Conservation (phyloP, 805 yeast genomes). For the Metschnikowia matae region DNA sequence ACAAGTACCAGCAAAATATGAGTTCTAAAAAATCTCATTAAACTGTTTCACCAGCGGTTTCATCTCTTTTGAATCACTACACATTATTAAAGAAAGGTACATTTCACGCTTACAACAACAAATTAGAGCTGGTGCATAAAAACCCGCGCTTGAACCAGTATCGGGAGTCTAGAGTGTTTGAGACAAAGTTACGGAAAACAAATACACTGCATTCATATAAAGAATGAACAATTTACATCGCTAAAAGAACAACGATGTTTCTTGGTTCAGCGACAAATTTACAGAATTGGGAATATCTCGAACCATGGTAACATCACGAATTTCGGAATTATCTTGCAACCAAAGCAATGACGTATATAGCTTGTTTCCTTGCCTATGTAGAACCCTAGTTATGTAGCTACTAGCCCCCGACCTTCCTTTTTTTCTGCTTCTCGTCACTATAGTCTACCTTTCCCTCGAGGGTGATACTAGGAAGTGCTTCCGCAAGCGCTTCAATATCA, state of each 20-base stretch:
- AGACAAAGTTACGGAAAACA: not conserved
- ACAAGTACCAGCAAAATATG: not conserved
- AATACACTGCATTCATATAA: not conserved
- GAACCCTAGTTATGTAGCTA: not conserved
- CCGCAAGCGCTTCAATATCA: constrained; percentile 3
- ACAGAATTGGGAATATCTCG: not conserved
- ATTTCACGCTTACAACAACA: not conserved
- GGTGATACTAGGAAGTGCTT: constrained; percentile 8
- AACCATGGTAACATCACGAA: not conserved
- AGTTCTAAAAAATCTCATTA: not conserved
- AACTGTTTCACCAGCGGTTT: not conserved
- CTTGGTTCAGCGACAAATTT: not conserved
- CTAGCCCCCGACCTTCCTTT: constrained; percentile 7
- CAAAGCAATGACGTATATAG: too few species aligned
- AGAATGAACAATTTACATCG: not conserved
- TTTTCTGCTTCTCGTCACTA: constrained; percentile 4
- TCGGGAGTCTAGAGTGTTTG: not conserved
- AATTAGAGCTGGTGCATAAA: not conserved
- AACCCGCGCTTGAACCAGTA: not conserved
- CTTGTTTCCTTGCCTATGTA: too few species aligned
- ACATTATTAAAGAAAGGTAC: not conserved
- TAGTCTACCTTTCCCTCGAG: constrained; percentile 6
- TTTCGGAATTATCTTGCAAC: too few species aligned
- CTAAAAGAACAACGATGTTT: not conserved
- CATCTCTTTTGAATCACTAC: not conserved